Base-by-base conservation (phyloP, 495 filamentous ascomycete genomes). In the Corynascus novoguineensis region DNA sequence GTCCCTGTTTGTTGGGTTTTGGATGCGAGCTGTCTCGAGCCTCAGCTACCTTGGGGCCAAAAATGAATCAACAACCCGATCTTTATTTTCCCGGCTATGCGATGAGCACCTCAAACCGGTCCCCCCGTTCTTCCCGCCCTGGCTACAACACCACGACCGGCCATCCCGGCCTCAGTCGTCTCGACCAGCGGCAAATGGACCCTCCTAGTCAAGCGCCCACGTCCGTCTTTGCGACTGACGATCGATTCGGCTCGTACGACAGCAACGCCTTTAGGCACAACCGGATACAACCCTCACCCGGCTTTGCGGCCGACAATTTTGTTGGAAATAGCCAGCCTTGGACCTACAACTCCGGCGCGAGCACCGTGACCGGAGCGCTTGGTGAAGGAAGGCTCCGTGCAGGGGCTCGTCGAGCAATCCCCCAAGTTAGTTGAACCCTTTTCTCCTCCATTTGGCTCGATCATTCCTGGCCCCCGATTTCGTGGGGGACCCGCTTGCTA, bases 131-230 rank as follows among this genome's bases (percentile, higher is more conserved):
- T 10, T 66, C 72, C 34, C 67, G 73, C 46, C 75, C 74, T 32
- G 74, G 73, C 38, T 81, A 77, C 64, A 73, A 71, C 54, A 81
- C 78, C 49, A 80, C 83, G 37, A 79, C 85, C 61, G 82, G 83
- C 32, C 76, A 90, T 40, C 83, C 73, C 28, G 85, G 63, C 80
- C 82, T 63, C 80, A 87, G 68, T 71, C 86, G 60, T 84, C 85
- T 62, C 73, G 84, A 64, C 79, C 89, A 77, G 60, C 71, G 72
- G 17, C 73, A 70, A 32, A 66, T 78, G 53, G 74, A 76, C 10
- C 60, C 67, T 45, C 57, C 70, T 25, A 61, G 63, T 50, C 75
- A 73, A 53, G 64, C 73, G 25, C 57, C 73, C 29, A 60, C 61
- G 19, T 63, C 66, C 27, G 60, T 69, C 31, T 70, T 81, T 42